Conservation (phyloP, 169 alveolate genomes). For the Eimeria necatrix region DNA sequence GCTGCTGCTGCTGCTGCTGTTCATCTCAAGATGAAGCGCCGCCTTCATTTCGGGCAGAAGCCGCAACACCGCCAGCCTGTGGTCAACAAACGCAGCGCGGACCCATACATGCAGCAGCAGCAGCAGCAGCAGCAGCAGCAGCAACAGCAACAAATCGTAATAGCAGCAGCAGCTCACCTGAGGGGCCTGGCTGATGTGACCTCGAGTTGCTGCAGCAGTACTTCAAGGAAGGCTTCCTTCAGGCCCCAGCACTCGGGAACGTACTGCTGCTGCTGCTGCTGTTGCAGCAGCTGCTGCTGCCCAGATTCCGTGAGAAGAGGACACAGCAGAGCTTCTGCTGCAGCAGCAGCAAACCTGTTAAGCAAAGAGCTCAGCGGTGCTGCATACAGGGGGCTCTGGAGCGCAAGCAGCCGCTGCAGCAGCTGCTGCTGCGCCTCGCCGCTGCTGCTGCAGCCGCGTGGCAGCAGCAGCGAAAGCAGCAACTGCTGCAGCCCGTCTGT, state of each 20-base stretch:
- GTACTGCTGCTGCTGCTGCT: slow-evolving; percentile 43
- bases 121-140: slow-evolving; percentile 24
- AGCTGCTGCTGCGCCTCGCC: slow-evolving; percentile 64
- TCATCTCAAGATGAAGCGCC: slow-evolving; percentile 20
- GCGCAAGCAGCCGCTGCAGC: slow-evolving; percentile 64
- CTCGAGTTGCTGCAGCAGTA: slow-evolving; percentile 42
- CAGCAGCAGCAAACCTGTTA: slow-evolving; percentile 30
- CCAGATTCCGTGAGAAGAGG: slow-evolving; percentile 49
- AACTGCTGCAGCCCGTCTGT: slow-evolving; percentile 45
- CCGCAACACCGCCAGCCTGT: slow-evolving; percentile 59
- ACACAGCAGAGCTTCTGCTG: slow-evolving; percentile 41
- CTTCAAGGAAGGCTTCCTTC: slow-evolving; percentile 38
- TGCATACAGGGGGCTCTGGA: slow-evolving; percentile 41
- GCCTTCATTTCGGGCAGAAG: slow-evolving; percentile 40
- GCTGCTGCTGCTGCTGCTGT: slow-evolving; percentile 18
- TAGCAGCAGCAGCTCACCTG: neutral
- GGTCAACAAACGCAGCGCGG: neutral
- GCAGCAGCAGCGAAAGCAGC: slow-evolving; percentile 67
- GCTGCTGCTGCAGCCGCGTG: slow-evolving; percentile 15
- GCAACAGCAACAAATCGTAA: slow-evolving; percentile 15
- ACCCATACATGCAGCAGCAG: neutral
- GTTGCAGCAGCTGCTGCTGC: slow-evolving; percentile 44
- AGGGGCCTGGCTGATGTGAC: slow-evolving; percentile 18
- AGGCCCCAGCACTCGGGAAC: neutral
- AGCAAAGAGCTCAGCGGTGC: slow-evolving; percentile 24